These are phyloP conservation scores for Calonectria pseudoturangicola DNA, from an alignment of 2,329 filamentous ascomycete genomes.

Conservation along the genomic window DNA sequence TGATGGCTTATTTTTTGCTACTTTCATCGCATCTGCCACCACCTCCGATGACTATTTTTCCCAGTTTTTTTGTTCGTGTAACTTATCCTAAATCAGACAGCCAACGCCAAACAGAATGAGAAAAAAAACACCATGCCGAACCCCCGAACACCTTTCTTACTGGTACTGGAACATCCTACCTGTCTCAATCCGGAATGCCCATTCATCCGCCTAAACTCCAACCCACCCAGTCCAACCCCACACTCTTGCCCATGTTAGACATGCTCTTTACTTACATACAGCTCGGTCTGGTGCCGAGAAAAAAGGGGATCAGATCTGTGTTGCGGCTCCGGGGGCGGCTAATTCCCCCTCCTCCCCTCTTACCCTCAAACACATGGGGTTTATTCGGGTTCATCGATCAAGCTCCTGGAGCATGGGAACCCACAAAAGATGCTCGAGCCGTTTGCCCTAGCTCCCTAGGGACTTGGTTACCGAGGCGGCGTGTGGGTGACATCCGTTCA, in stretches of 20 bases:
- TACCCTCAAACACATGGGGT: constrained; percentile 19
- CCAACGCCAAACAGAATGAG: background rate
- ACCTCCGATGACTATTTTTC: constrained; percentile 12
- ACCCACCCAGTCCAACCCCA: constrained; percentile 22
- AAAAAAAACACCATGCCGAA: constrained; percentile 26
- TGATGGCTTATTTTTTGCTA: background rate
- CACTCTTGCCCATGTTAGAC: constrained; percentile 24
- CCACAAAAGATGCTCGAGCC: constrained; percentile 38
- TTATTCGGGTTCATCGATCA: constrained; percentile 20
- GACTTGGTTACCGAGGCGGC: constrained; percentile 29
- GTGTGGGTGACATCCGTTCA: constrained; percentile 46
- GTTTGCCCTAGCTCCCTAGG: constrained; percentile 52
- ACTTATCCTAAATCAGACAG: constrained; percentile 24
- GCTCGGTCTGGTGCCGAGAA: constrained; percentile 52
- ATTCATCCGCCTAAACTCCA: constrained; percentile 11
- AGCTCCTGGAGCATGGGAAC: constrained; percentile 5
- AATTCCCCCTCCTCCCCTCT: background rate
- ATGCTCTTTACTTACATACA: constrained; percentile 31
- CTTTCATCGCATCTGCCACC: constrained; percentile 4
- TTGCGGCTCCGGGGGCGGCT: constrained; percentile 47
- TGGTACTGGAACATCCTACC: background rate
- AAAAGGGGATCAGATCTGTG: constrained; percentile 25
- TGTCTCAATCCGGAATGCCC: constrained; percentile 12
- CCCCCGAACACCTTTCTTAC: constrained; percentile 32
- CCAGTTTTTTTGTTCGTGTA: background rate